Base-by-base conservation (phyloP, 2,329 filamentous ascomycete species). In the Trichoderma citrinoviride region DNA sequence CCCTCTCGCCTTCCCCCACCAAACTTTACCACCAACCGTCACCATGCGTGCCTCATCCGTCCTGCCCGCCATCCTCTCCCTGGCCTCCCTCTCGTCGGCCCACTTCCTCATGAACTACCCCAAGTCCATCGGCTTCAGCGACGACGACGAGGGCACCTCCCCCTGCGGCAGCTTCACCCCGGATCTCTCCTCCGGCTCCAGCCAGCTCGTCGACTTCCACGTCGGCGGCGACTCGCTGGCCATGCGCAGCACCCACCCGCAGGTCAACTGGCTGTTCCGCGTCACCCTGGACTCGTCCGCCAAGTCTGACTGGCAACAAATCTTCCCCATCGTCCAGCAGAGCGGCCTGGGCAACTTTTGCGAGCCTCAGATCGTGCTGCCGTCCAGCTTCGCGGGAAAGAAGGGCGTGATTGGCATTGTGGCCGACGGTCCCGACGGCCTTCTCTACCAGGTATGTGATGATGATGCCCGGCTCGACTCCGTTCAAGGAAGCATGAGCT, bases 101-200 rank as follows among this genome's bases (percentile, higher is more conserved):
- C 86, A 88, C 74, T 87, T 87, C 78, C 74, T 77, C 37, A 76
- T 88, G 71, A 73, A 78, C 66, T 73, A 79, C 73, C 77, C 86
- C 75, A 54, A 67, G 68, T 76, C 81, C 40, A 78, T 85, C 65
- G 83, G 82, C 47, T 75, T 76, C 69, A 79, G 81, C 67, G 74
- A 82, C 65, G 82, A 83, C 53, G 77, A 81, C 41, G 73, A 78
- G 33, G 73, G 64, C 70, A 75, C 73, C 5, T 77, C 71, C 0
- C 86, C 85, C 27, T 88, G 86, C 73, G 86, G 86, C 67, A 82
- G 84, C 68, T 81, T 81, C 72, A 75, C 77, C 0, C 77, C 82
- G 37, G 76, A 82, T 17, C 68, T 76, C 29, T 73, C 75, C 3
- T 76, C 82, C 10, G 69, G 76, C 33, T 72, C 74, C 10, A 77